Percentiles rank a stretch among this genome's conserved stretches.
Evolutionary conservation across 768 basidiomycete genomes (phyloP).

Genomic region (Rhizopogon salebrosus): DNA sequence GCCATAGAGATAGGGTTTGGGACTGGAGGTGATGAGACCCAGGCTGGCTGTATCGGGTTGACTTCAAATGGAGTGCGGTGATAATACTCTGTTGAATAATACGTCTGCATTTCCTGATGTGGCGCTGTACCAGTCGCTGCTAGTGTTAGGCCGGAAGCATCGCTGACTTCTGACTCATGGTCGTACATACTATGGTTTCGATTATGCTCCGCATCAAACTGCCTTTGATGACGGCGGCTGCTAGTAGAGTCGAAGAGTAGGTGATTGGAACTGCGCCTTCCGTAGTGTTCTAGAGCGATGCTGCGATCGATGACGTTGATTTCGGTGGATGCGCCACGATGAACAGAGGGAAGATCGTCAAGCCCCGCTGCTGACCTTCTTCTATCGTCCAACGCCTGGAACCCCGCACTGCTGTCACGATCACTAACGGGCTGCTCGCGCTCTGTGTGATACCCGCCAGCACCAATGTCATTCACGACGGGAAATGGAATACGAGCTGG

Average conservation of each 20-base stretch:
- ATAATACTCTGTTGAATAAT: conserved; percentile 3
- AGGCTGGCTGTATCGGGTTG: conserved; percentile 17
- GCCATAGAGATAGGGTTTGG: conserved; percentile 15
- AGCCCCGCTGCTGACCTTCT: not conserved
- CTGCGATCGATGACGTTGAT: not conserved
- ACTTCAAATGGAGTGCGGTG: conserved; percentile 12
- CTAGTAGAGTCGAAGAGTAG: conserved; percentile 34
- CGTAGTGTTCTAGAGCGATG: conserved; percentile 17
- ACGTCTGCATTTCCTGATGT: not conserved
- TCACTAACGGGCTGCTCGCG: conserved; percentile 13
- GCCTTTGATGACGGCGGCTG: conserved; percentile 20
- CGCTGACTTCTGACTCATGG: conserved; percentile 12
- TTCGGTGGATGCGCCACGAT: conserved; percentile 7
- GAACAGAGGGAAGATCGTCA: conserved; percentile 9
- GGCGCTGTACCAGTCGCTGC: not conserved
- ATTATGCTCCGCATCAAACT: conserved; percentile 15
- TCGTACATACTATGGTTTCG: conserved; percentile 17
- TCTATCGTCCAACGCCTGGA: not conserved
- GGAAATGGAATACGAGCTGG: conserved; percentile 19
- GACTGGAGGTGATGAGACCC: conserved; percentile 18
- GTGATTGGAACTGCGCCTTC: conserved; percentile 32
- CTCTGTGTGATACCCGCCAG: conserved; percentile 16
- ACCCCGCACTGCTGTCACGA: not conserved
- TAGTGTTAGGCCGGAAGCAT: not conserved
- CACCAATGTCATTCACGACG: conserved; percentile 18